Evolutionary conservation across 805 yeast species (phyloP).

Genomic region (Henningerozyma blattae): DNA sequence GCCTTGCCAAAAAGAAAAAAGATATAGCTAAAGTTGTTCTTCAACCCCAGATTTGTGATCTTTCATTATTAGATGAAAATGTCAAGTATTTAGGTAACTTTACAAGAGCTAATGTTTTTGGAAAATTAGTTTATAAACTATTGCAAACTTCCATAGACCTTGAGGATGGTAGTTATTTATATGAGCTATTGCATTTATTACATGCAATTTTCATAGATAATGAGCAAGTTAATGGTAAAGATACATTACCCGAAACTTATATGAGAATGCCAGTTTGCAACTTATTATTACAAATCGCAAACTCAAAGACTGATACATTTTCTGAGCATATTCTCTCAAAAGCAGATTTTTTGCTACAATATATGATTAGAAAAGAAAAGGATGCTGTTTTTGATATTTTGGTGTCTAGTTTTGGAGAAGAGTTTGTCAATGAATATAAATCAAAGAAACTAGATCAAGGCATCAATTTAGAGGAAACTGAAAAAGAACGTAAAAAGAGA

Average conservation of each 20-base stretch:
- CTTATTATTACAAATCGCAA: not conserved
- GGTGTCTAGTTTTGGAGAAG: constrained; percentile 45
- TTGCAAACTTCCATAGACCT: constrained; percentile 40
- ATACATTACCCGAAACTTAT: constrained; percentile 27
- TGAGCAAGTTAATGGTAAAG: constrained; percentile 29
- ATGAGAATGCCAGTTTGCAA: constrained; percentile 46
- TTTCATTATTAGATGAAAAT: constrained; percentile 23
- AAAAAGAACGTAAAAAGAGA: constrained; percentile 41
- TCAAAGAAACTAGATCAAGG: constrained; percentile 30
- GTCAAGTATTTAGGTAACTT: constrained; percentile 30
- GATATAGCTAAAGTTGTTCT: constrained; percentile 35
- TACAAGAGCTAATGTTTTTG: constrained; percentile 40
- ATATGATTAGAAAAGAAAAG: constrained; percentile 35
- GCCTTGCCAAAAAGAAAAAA: constrained; percentile 29
- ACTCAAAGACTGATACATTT: constrained; percentile 15
- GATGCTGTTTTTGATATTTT: constrained; percentile 39
- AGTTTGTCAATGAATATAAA: constrained; percentile 37
- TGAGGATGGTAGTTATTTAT: constrained; percentile 41
- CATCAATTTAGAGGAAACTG: constrained; percentile 31
- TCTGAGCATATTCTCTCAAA: constrained; percentile 37
- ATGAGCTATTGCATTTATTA: constrained; percentile 51
- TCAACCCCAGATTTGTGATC: constrained; percentile 30
- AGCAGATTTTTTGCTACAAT: constrained; percentile 45
- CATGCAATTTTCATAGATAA: constrained; percentile 53
- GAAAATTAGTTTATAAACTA: constrained; percentile 45